These are phyloP conservation scores for Yarrowia sp. DNA, from an alignment of 805 yeast genomes.

Conservation along the genomic window DNA sequence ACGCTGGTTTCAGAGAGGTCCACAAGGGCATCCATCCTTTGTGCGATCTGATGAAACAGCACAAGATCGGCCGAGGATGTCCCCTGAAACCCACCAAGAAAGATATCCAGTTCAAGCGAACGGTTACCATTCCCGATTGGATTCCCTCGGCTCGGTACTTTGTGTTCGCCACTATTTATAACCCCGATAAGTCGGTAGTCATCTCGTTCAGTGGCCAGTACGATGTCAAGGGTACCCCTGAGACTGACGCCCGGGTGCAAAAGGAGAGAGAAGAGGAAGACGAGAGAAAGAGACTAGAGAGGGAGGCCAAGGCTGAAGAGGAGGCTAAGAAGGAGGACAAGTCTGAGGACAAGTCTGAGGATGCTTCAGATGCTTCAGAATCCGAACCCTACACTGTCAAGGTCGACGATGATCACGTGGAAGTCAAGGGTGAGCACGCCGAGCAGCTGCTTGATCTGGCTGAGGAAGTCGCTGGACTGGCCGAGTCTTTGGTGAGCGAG, in stretches of 20 bases:
- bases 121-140: slow-evolving; percentile 22
- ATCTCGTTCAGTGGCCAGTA: slow-evolving; percentile 29
- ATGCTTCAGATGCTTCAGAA: not conserved
- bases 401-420: slow-evolving; percentile 6
- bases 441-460: slow-evolving; percentile 17
- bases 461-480: not conserved
- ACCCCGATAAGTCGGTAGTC: slow-evolving; percentile 13
- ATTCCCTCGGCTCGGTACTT: slow-evolving; percentile 20
- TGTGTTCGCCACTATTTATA: slow-evolving; percentile 11
- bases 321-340: not conserved
- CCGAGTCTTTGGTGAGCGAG: slow-evolving; percentile 7
- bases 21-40: slow-evolving; percentile 15
- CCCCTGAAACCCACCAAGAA: slow-evolving; percentile 36
- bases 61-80: slow-evolving; percentile 32
- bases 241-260: not conserved
- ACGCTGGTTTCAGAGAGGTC: slow-evolving; percentile 19
- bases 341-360: not conserved
- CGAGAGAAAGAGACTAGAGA: not conserved
- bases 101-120: slow-evolving; percentile 27
- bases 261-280: slow-evolving; percentile 2
- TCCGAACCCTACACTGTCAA: slow-evolving; percentile 18
- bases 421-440: slow-evolving; percentile 15
- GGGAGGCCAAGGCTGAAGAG: not conserved
- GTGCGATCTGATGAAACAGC: slow-evolving; percentile 16
- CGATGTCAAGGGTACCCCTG: slow-evolving; percentile 27